phyloP scores from a whole-genome alignment of 495 filamentous ascomycete species.

The Cercophora samala region DNA sequence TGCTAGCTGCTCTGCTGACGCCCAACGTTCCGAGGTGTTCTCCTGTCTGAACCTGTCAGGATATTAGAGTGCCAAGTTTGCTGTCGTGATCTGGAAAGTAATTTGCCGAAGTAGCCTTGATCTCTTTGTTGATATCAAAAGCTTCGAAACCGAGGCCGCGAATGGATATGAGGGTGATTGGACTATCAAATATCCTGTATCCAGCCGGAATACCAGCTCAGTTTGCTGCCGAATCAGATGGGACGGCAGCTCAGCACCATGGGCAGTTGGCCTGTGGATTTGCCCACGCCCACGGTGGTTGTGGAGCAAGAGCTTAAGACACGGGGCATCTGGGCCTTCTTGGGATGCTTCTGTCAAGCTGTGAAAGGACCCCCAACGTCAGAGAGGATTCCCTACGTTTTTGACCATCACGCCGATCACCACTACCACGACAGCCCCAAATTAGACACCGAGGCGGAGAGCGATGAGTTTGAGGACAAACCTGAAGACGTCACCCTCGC shows the following conservation, averaged over 20 bases:
- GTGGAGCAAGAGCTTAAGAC: background rate
- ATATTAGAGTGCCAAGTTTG: background rate
- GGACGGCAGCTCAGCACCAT: background rate
- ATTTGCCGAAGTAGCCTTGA: background rate
- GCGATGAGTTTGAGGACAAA: background rate
- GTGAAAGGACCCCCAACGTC: background rate
- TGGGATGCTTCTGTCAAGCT: background rate
- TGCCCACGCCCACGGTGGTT: background rate
- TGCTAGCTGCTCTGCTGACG: background rate
- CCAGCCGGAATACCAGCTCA: background rate
- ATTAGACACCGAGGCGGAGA: background rate
- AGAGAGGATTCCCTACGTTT: background rate
- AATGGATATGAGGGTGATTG: background rate
- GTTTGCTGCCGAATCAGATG: background rate
- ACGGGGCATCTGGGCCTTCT: background rate
- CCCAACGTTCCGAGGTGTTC: background rate
- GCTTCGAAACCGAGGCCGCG: background rate
- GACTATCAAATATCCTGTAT: background rate
- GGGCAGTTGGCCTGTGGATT: background rate
- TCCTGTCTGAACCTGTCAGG: background rate
- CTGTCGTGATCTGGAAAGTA: background rate
- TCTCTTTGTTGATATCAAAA: background rate
- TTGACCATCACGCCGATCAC: background rate
- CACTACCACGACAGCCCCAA: no score
- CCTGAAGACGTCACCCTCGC: conserved; percentile 6